Evolutionary conservation across 208 protist genomes (phyloP), one percentile per base, ranked within the genome.

Genomic region (Phytomonas sp.): DNA sequence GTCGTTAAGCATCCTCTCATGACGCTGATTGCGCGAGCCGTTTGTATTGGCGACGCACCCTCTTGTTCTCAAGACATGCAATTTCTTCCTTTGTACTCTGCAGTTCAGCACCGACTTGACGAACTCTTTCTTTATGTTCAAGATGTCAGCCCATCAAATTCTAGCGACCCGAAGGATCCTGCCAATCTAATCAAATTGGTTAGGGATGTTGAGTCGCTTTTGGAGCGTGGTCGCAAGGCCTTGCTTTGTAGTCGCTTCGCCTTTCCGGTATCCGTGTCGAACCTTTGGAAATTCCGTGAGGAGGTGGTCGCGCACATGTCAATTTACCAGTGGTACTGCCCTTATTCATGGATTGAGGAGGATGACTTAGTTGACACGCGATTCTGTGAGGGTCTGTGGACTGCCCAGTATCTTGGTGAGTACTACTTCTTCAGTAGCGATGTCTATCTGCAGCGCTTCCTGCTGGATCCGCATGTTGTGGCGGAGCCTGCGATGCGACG

Each of bases 261-360:
- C 23, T 93, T 92, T 61, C 88, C 91, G 29, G 68, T 83, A 6
- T 62, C 72, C 33, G 72, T 94, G 11, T 31, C 72, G n/a, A 74
- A 86, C 36, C 67, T 76, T 2, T 56, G 46, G 46, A 56, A 56
- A 26, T 56, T 56, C 20, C 11, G 20, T 8, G 20, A 56, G 46
- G 20, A 26, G 8, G 46, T 56, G 2, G 20, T 26, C 20, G 46
- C 46, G 20, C 53, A 83, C 63, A 75, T 92, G 23, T 92, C 87
- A n/a, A 68, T 83, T 61, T 96, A 89, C 71, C 40, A 69, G 37
- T 82, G 77, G 70, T 96, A 84, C 75, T 96, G 91, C 79, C 87
- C 91, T 17, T 92, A 92, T 75, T 80, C 79, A 64, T 96, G 91
- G 91, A 66, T 80, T 20, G 76, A 89, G 53, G 64, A 91, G 61